Evolutionary conservation across 2,329 filamentous ascomycete species (phyloP), one percentile per base, ranked within the genome.

Genomic region (Exophiala spinifera): DNA sequence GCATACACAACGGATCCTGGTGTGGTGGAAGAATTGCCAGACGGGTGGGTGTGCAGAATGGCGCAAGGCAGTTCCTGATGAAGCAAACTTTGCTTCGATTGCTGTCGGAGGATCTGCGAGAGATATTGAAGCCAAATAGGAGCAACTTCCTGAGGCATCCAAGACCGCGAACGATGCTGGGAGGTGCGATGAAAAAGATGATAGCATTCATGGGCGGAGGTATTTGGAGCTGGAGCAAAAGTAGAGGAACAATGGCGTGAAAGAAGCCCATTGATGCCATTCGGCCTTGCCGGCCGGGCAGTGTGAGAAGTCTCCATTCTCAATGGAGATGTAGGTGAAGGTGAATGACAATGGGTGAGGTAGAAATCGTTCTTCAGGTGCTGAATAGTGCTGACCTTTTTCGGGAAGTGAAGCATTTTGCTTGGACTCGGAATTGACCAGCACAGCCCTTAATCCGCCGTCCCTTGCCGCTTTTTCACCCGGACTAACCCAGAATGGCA

Each of bases 341-440:
- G 45, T 21, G 31, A 31, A 23, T 28, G 43, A 50, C 21, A 33
- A 36, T 25, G 42, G 49, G 19, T 42, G 43, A 51, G 20, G 39
- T 25, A 28, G 53, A 17, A 34, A 28, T 39, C 21, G 13, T 54
- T 49, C 10, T n/a, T 14, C 25, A 40, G 42, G 42, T 46, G 49
- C 43, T 37, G 40, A 43, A 46, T 46, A 46, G 14, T 51, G 49
- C 49, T 51, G 49, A 51, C 49, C 49, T 51, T 51, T 50, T 46
- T 45, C 49, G 49, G 42, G 37, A 42, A 50, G 48, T 47, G 55
- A 57, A 57, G 55, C 51, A 57, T 57, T 57, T 57, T 47, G 46
- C 51, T 34, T 19, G 48, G 17, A 21, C 8, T 21, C 31, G 23
- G 13, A 34, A 36, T 17, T 43, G 37, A 19, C 13, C 25, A 19